A percentile compares a stretch with the other conserved stretches of the same genome.
phyloP scores from a whole-genome alignment of 2,329 filamentous ascomycete species.

The Epichloe elymi region DNA sequence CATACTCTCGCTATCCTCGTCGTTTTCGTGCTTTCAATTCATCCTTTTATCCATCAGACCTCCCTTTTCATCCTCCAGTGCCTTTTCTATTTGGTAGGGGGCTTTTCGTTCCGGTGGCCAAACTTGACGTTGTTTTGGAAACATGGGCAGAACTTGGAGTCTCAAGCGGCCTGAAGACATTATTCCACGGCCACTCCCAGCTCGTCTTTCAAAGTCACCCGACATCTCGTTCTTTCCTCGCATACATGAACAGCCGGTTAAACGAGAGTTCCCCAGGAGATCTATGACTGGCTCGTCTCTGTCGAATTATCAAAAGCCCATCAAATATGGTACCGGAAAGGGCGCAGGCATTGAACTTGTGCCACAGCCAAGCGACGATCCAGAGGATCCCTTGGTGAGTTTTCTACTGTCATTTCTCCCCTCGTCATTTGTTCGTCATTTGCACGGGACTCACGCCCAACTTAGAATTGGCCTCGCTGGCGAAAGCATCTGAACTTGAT shows the following conservation, averaged over 20 bases:
- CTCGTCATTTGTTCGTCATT: not conserved
- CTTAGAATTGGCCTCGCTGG: slow-evolving; percentile 42
- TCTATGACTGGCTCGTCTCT: slow-evolving; percentile 7
- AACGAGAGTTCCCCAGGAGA: not conserved
- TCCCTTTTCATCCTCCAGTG: not conserved
- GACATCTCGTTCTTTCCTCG: not conserved
- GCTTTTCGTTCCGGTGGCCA: not conserved
- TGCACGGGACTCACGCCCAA: not conserved
- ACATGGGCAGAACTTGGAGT: slow-evolving; percentile 1
- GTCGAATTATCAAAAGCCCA: slow-evolving; percentile 15
- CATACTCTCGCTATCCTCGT: not conserved
- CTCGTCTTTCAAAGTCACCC: not conserved
- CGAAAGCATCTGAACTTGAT: slow-evolving; percentile 36
- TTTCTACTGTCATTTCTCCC: not conserved
- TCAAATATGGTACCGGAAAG: slow-evolving; percentile 35
- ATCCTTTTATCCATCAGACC: not conserved
- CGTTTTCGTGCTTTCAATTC: not conserved
- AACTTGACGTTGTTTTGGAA: not conserved
- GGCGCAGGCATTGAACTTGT: slow-evolving; percentile 31
- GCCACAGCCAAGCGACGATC: slow-evolving; percentile 42
- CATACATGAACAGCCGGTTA: not conserved
- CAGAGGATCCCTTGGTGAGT: slow-evolving; percentile 39
- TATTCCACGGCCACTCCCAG: slow-evolving; percentile 3
- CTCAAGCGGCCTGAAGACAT: not conserved
- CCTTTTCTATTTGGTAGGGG: not conserved